These are phyloP conservation scores for Hibiscus trionum DNA, from an alignment of 345 rosid genomes.

Conservation along the genomic window DNA sequence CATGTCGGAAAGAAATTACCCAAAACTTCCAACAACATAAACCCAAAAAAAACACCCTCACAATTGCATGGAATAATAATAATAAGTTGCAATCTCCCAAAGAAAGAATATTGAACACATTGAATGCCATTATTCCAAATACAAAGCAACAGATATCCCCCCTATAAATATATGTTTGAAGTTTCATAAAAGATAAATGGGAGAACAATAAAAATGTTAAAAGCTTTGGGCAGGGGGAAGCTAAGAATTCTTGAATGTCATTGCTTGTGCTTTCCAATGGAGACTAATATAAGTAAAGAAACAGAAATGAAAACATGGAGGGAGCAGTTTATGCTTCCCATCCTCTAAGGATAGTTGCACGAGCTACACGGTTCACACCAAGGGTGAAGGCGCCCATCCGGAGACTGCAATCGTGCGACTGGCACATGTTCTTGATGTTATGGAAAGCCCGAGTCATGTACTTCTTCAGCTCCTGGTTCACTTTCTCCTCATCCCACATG, in stretches of 20 bases:
- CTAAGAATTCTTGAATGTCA: not conserved
- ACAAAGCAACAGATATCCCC: not conserved
- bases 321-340: conserved; percentile 67
- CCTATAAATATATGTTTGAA: not conserved
- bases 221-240: not conserved
- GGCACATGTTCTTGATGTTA: conserved; percentile 87
- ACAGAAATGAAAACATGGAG: not conserved
- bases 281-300: not conserved
- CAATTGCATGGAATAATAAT: too few species aligned
- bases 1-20: too few species aligned
- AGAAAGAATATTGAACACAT: not conserved
- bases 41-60: too few species aligned
- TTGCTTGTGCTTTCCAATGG: conserved; percentile 1
- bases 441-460: conserved; percentile 85
- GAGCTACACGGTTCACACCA: conserved; percentile 88
- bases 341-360: conserved; percentile 80
- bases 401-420: conserved; percentile 70
- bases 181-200: not conserved
- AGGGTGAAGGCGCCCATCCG: conserved; percentile 99
- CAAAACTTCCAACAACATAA: too few species aligned
- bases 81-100: not conserved
- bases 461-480: conserved; percentile 60
- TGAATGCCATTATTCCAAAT: not conserved
- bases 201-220: not conserved
- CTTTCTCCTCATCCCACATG: conserved; percentile 97